Conservation (phyloP, 1,139 yeast species). For the Yamadazyma kanchanaburiensis region DNA sequence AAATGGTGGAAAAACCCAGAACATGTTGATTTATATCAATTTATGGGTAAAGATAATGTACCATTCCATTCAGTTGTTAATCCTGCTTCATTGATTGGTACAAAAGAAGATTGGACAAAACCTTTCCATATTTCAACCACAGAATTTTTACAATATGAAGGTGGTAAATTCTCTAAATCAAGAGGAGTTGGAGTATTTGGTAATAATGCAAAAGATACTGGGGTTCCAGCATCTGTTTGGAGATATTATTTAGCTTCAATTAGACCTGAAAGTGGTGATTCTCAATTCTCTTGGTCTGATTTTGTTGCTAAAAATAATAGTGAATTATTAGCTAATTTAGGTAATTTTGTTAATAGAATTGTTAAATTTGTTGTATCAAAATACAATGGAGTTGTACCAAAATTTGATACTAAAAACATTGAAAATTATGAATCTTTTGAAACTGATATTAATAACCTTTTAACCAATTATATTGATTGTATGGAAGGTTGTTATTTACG, state of each 20-base stretch:
- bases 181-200: conserved; percentile 98
- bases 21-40: conserved; percentile 80
- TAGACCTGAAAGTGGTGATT: conserved; percentile 93
- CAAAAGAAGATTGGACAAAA: conserved; percentile 85
- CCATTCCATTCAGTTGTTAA: conserved; percentile 98
- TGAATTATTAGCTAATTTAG: conserved; percentile 91
- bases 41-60: conserved; percentile 99
- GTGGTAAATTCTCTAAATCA: conserved; percentile 95
- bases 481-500: conserved; percentile 83
- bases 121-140: conserved; percentile 90
- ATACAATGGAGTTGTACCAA: conserved; percentile 86
- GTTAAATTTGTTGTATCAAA: conserved; percentile 88
- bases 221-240: conserved; percentile 92
- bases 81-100: conserved; percentile 91
- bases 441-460: conserved; percentile 58
- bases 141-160: conserved; percentile 94
- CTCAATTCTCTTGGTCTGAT: conserved; percentile 96
- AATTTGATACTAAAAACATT: conserved; percentile 44
- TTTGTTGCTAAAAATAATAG: conserved; percentile 91
- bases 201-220: conserved; percentile 92
- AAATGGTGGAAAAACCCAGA: conserved; percentile 93
- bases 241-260: conserved; percentile 90
- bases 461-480: conserved; percentile 59
- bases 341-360: conserved; percentile 93
- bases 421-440: conserved; percentile 50